Percentiles rank a stretch among this genome's conserved stretches.
phyloP scores from a whole-genome alignment of 805 yeast genomes.

The Candida chilensis region DNA sequence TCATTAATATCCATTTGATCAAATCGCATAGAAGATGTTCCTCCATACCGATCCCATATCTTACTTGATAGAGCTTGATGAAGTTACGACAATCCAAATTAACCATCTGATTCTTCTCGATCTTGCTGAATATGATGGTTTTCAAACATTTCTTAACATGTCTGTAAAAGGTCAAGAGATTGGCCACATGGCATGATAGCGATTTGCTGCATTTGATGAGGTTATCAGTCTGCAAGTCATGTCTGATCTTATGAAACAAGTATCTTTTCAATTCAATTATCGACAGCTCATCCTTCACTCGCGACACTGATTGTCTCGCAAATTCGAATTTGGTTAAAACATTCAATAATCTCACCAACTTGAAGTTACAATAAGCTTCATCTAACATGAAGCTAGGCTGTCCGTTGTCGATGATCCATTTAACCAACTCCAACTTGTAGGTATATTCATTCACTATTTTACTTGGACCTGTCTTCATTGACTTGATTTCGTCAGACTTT shows the following conservation, averaged over 20 bases:
- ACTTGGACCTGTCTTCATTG: too few relatives aligned
- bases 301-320: slow-evolving; percentile 6
- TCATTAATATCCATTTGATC: slow-evolving; percentile 1
- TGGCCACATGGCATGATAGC: slow-evolving; percentile 7
- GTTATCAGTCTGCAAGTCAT: slow-evolving; percentile 7
- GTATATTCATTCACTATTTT: too few relatives aligned
- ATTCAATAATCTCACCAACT: slow-evolving; percentile 6
- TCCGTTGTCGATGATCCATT: slow-evolving; percentile 8
- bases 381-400: slow-evolving; percentile 7
- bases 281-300: slow-evolving; percentile 4
- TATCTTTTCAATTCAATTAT: slow-evolving; percentile 7
- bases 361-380: slow-evolving; percentile 5
- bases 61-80: not conserved
- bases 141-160: slow-evolving; percentile 3
- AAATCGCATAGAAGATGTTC: slow-evolving; percentile 2
- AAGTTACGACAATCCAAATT: not conserved
- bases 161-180: slow-evolving; percentile 4
- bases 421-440: slow-evolving; percentile 8
- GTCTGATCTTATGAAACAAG: slow-evolving; percentile 14
- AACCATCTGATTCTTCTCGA: not conserved
- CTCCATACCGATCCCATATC: slow-evolving; percentile 1
- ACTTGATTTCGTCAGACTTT: too few relatives aligned
- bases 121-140: not conserved
- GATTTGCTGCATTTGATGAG: slow-evolving; percentile 11
- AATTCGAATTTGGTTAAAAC: slow-evolving; percentile 6